Base-by-base conservation (phyloP, 2,329 filamentous ascomycete genomes). In the Blastomyces silverae region DNA sequence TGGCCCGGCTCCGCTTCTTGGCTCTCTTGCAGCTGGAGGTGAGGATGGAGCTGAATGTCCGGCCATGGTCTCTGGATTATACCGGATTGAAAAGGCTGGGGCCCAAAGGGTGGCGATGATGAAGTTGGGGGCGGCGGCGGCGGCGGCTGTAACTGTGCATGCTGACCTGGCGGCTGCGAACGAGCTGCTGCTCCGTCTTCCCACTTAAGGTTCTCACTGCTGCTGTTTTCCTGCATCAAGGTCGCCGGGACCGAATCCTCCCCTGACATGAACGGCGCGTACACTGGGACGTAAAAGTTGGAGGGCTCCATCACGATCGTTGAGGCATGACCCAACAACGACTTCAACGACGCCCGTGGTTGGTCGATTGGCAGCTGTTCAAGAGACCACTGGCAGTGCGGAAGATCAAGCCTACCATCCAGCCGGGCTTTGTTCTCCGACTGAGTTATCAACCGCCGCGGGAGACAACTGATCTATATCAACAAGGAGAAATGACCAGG, bases 261-360 rank as follows among this genome's bases (percentile, higher is more conserved):
- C 10, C n/a, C 56, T 13, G 56, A n/a, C 37, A 44, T 28, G 10
- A 59, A 42, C 56, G 34, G 56, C 13, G 28, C n/a, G 37, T 44
- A 59, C 13, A 8, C 10, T 22, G 56, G 56, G 37, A 7, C 28
- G 22, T 59, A 44, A 11, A 59, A 59, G 56, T 39, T 44, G 56
- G 56, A 44, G 56, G 37, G n/a, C 37, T 59, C 56, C 56, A 59
- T 59, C 56, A 7, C 37, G 37, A 20, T 25, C n/a, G 56, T 28
- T 44, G 56, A 59, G 56, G 44, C 34, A 59, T 59, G 37, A 5
- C 20, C 31, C 6, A 57, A 17, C 55, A 39, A 39, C 20, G n/a
- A n/a, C 10, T 39, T 59, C 10, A 37, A 22, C 5, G 37, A 11
- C 11, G 10, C 2, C 13, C 22, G 20, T n/a, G 20, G 4, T 28